These are phyloP conservation scores for Coemansia nantahalensis DNA, from an alignment of 192 early-diverging fungal species.

Conservation along the genomic window DNA sequence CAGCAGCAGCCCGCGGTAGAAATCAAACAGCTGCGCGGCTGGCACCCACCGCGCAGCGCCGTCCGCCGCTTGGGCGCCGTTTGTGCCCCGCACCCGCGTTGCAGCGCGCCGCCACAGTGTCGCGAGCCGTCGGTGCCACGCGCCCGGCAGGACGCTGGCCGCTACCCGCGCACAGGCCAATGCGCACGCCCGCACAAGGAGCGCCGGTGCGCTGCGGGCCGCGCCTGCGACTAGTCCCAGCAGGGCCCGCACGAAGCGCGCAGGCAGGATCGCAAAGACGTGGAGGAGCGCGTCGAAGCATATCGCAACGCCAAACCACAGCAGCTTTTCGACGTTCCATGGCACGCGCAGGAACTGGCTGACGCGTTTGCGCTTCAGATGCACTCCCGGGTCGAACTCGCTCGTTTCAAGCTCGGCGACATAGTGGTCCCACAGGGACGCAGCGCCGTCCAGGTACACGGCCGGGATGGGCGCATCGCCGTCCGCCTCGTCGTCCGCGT, in stretches of 20 bases:
- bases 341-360: slow-evolving; percentile 88
- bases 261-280: slow-evolving; percentile 91
- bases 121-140: slow-evolving; percentile 20
- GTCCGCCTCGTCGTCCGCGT: background rate
- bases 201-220: slow-evolving; percentile 13
- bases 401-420: slow-evolving; percentile 45
- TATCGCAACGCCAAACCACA: slow-evolving; percentile 87
- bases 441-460: slow-evolving; percentile 42
- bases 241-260: slow-evolving; percentile 74
- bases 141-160: slow-evolving; percentile 10
- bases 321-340: slow-evolving; percentile 86
- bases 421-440: slow-evolving; percentile 52
- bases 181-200: slow-evolving; percentile 7
- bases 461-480: slow-evolving; percentile 32
- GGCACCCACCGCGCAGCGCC: slow-evolving; percentile 53
- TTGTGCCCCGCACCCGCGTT: slow-evolving; percentile 13
- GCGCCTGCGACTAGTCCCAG: slow-evolving; percentile 17
- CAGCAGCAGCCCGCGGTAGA: slow-evolving; percentile 84
- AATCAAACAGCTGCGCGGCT: slow-evolving; percentile 83
- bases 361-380: slow-evolving; percentile 83
- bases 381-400: slow-evolving; percentile 71
- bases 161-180: slow-evolving; percentile 7
- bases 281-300: slow-evolving; percentile 95
- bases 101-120: slow-evolving; percentile 4
- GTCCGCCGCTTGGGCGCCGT: background rate